These are phyloP conservation scores for Postia placenta DNA, from an alignment of 768 basidiomycete species.

Conservation along the genomic window DNA sequence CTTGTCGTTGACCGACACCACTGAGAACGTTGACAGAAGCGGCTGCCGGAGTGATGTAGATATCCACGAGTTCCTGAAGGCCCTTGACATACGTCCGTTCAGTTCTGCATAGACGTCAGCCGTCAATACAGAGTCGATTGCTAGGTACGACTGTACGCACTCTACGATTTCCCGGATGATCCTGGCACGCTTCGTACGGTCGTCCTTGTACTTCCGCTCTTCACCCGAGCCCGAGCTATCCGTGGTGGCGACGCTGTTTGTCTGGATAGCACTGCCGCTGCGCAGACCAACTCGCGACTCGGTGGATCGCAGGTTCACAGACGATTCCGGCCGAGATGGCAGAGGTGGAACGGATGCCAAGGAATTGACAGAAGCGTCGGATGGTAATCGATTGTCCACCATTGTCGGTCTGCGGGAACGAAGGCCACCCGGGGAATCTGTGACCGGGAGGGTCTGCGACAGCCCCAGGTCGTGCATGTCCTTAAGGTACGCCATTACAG, in stretches of 20 bases:
- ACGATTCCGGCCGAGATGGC: conserved; percentile 30
- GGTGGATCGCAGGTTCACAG: conserved; percentile 55
- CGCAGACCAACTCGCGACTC: conserved; percentile 60
- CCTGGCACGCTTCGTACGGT: conserved; percentile 76
- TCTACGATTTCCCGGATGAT: conserved; percentile 88
- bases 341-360: conserved; percentile 31
- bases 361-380: conserved; percentile 36
- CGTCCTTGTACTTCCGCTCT: conserved; percentile 88
- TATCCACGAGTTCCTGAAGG: conserved; percentile 89
- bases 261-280: conserved; percentile 55
- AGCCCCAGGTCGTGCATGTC: conserved; percentile 91
- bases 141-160: conserved; percentile 40
- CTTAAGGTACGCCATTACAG: conserved; percentile 92
- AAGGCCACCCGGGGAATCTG: conserved; percentile 9
- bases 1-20: conserved; percentile 66
- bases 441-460: conserved; percentile 37
- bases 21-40: conserved; percentile 65
- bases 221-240: conserved; percentile 69
- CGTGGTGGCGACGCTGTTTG: conserved; percentile 68
- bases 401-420: conserved; percentile 67
- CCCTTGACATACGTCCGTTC: conserved; percentile 94
- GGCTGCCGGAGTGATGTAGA: conserved; percentile 86
- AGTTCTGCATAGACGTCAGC: conserved; percentile 47
- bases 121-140: conserved; percentile 8
- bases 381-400: conserved; percentile 54